Percentiles rank a stretch among this genome's conserved stretches.
Conservation (phyloP, 2,329 filamentous ascomycete species). For the Chrysoporthe austroafricana region DNA sequence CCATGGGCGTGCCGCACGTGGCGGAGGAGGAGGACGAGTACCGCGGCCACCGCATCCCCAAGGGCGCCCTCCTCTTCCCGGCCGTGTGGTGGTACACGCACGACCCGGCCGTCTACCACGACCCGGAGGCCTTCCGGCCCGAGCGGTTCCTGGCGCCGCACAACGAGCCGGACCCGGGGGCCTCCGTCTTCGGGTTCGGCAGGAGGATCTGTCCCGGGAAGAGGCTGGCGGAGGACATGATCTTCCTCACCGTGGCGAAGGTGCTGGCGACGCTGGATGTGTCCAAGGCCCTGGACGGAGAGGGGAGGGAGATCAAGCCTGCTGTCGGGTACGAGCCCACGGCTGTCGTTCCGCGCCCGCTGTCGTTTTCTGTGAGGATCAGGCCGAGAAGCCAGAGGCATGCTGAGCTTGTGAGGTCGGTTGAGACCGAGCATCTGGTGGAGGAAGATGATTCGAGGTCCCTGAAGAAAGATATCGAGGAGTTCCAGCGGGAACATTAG, state of each 20-base stretch:
- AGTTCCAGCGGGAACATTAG: background rate
- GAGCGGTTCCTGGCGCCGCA: conserved; percentile 23
- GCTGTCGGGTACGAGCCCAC: background rate
- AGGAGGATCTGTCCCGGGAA: conserved; percentile 19
- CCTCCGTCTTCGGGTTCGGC: conserved; percentile 19
- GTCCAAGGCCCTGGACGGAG: background rate
- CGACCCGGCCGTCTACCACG: conserved; percentile 20
- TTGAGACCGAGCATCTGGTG: background rate
- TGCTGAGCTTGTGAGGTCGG: background rate
- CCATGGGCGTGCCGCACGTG: conserved; percentile 38
- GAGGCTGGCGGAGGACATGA: background rate
- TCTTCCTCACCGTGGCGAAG: conserved; percentile 9
- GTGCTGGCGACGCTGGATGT: conserved; percentile 6
- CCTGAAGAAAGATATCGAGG: background rate
- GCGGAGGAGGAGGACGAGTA: conserved; percentile 33
- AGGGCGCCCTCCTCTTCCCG: conserved; percentile 11
- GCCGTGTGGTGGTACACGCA: conserved; percentile 7
- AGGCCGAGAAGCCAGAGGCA: background rate
- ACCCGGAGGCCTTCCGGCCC: conserved; percentile 11
- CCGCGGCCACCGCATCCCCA: conserved; percentile 14
- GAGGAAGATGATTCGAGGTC: background rate
- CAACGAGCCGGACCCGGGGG: conserved; percentile 6
- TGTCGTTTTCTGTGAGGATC: conserved; percentile 5
- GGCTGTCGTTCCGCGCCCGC: background rate
- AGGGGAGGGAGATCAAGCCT: background rate